Percentiles rank a stretch among this genome's conserved stretches.
These are phyloP conservation scores for Coemansia sp. DNA, from an alignment of 371 early-diverging fungal genomes.

Conservation along the genomic window DNA sequence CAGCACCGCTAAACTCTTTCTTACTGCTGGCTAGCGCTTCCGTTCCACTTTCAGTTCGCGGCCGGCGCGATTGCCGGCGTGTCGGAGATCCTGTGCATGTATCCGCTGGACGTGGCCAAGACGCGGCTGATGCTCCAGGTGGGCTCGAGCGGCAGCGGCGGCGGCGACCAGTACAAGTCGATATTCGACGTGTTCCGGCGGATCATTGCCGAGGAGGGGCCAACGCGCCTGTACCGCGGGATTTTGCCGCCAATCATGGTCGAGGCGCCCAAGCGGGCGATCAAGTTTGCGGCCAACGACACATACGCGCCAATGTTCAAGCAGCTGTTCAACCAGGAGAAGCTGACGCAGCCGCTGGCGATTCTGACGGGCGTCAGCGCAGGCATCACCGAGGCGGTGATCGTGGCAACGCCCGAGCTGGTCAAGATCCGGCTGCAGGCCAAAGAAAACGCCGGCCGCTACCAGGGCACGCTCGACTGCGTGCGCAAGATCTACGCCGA, in stretches of 20 bases:
- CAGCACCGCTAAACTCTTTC: too few species aligned
- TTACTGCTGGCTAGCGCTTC: slow-evolving; percentile 62
- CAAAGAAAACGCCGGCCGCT: slow-evolving; percentile 76
- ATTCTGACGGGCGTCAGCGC: slow-evolving; percentile 91
- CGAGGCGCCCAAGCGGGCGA: slow-evolving; percentile 97
- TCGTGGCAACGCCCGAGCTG: slow-evolving; percentile 91
- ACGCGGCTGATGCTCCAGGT: slow-evolving; percentile 95
- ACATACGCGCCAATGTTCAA: slow-evolving; percentile 75
- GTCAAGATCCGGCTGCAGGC: slow-evolving; percentile 95
- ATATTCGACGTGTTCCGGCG: slow-evolving; percentile 74
- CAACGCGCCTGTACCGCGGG: slow-evolving; percentile 86
- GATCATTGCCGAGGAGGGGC: slow-evolving; percentile 93
- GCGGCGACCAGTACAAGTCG: slow-evolving; percentile 67
- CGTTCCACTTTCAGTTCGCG: slow-evolving; percentile 84
- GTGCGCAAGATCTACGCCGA: slow-evolving; percentile 68
- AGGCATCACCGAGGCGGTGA: slow-evolving; percentile 88
- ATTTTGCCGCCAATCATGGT: slow-evolving; percentile 95
- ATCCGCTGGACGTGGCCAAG: slow-evolving; percentile 97
- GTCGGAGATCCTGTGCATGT: slow-evolving; percentile 93
- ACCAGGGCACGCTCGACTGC: slow-evolving; percentile 72
- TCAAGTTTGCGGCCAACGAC: slow-evolving; percentile 95
- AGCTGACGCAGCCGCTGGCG: slow-evolving; percentile 73
- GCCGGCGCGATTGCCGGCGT: slow-evolving; percentile 97
- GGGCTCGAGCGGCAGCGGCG: slow-evolving; percentile 54
- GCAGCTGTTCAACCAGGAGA: slow-evolving; percentile 66